phyloP scores from a whole-genome alignment of 2,329 filamentous ascomycete genomes.

The Pseudogymnoascus verrucosus region DNA sequence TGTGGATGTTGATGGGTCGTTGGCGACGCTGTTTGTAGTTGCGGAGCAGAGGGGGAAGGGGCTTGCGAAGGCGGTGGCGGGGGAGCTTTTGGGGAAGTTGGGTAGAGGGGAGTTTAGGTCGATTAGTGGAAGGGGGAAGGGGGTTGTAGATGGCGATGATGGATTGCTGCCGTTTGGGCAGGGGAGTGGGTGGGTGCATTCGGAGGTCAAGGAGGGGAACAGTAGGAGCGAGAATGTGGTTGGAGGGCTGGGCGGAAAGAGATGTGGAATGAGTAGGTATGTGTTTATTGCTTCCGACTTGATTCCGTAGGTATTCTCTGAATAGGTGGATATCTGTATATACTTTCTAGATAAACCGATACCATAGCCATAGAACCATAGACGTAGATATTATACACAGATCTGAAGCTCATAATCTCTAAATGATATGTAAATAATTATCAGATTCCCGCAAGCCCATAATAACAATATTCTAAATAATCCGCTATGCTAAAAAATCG shows the following conservation, averaged over 20 bases:
- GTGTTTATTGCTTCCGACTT: conserved; percentile 10
- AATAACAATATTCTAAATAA: conserved; percentile 3
- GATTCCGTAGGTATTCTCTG: neutral
- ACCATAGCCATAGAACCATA: neutral
- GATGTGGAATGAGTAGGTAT: conserved; percentile 19
- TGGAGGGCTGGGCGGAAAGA: conserved; percentile 17
- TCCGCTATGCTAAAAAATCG: neutral
- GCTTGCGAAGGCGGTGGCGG: conserved; percentile 21
- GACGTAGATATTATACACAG: neutral
- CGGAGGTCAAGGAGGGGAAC: conserved; percentile 26
- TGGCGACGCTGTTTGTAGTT: conserved; percentile 26
- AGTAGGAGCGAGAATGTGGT: conserved; percentile 25
- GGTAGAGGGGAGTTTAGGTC: conserved; percentile 19
- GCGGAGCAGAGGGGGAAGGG: conserved; percentile 22
- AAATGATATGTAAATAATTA: neutral
- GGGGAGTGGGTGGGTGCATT: conserved; percentile 24
- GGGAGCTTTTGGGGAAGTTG: conserved; percentile 17
- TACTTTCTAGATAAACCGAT: neutral
- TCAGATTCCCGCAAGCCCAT: neutral
- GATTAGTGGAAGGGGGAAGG: conserved; percentile 7
- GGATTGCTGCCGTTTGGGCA: conserved; percentile 12
- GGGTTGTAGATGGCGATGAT: conserved; percentile 15
- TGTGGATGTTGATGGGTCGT: conserved; percentile 23
- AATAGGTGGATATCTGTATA: neutral
- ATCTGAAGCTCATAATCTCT: neutral